Percentiles rank a stretch among this genome's conserved stretches.
Evolutionary conservation across 2,329 filamentous ascomycete genomes (phyloP).

Genomic region (Monosporascus sp.): DNA sequence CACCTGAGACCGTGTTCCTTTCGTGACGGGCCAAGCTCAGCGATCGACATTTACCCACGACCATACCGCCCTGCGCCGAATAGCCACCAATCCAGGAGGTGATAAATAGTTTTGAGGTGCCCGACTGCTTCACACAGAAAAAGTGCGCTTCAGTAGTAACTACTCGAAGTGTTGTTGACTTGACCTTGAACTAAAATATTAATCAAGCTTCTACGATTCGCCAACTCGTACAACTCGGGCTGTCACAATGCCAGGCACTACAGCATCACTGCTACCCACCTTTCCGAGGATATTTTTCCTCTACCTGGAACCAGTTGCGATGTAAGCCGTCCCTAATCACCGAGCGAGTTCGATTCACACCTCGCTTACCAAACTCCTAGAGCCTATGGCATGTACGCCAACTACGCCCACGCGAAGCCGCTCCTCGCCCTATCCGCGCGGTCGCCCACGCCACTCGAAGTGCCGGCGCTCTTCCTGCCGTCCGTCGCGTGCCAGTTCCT

Average conservation of each 20-base stretch:
- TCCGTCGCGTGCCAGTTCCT: constrained; percentile 10
- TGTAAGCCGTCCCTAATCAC: constrained; percentile 8
- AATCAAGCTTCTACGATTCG: too few species aligned
- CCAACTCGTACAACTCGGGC: background rate
- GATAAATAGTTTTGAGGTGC: too few species aligned
- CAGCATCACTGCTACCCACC: constrained; percentile 18
- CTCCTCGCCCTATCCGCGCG: constrained; percentile 9
- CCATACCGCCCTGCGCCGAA: background rate
- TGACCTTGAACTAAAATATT: background rate
- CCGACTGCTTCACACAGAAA: too few species aligned
- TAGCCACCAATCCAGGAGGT: background rate
- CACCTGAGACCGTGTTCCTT: constrained; percentile 13
- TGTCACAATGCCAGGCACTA: constrained; percentile 14
- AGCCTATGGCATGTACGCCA: constrained; percentile 13
- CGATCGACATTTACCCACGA: background rate
- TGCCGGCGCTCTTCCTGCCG: constrained; percentile 10
- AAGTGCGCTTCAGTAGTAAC: background rate
- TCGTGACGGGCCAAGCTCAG: constrained; percentile 1
- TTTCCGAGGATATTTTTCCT: constrained; percentile 22
- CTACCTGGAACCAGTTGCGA: constrained; percentile 17
- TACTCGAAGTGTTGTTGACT: background rate
- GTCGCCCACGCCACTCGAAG: constrained; percentile 3
- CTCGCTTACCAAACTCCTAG: constrained; percentile 2
- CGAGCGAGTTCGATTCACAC: too few species aligned
- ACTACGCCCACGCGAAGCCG: constrained; percentile 9